Percentiles rank a stretch among this genome's conserved stretches.
Conservation (phyloP, 257 asterid genomes). For the Nicotiana undulata region DNA sequence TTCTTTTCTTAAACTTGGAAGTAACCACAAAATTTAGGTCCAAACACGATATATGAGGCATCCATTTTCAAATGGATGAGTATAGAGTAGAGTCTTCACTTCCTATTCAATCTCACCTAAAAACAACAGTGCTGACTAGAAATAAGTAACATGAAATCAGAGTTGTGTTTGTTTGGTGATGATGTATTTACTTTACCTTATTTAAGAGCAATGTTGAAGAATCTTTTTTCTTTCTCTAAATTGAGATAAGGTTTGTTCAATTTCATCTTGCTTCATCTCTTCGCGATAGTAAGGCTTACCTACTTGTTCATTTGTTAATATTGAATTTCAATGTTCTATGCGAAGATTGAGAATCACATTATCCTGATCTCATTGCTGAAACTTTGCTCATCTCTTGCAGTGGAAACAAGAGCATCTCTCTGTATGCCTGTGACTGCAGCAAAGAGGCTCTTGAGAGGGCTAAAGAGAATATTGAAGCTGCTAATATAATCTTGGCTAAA, state of each 20-base stretch:
- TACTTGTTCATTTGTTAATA: neutral
- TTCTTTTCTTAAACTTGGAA: neutral
- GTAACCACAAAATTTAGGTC: neutral
- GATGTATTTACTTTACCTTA: neutral
- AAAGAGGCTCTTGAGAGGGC: conserved; percentile 77
- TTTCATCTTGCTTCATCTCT: neutral
- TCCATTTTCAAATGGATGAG: neutral
- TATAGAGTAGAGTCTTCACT: neutral
- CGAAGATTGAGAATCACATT: neutral
- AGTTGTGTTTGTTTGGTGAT: neutral
- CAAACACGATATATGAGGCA: neutral
- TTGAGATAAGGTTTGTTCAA: neutral
- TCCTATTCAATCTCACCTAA: neutral
- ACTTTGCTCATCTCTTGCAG: conserved; percentile 28
- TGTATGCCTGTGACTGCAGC: conserved; percentile 90
- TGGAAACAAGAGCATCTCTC: conserved; percentile 40
- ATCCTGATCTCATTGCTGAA: conserved; percentile 1
- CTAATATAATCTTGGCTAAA: conserved; percentile 32
- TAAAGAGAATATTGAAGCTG: conserved; percentile 48
- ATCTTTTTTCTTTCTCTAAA: neutral
- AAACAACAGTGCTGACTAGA: neutral
- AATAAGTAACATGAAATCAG: neutral
- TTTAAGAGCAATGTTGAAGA: neutral
- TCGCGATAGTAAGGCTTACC: neutral
- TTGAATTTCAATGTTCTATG: neutral